phyloP scores from a whole-genome alignment of 192 early-diverging fungal species.

The Rhizophlyctis rosea region DNA sequence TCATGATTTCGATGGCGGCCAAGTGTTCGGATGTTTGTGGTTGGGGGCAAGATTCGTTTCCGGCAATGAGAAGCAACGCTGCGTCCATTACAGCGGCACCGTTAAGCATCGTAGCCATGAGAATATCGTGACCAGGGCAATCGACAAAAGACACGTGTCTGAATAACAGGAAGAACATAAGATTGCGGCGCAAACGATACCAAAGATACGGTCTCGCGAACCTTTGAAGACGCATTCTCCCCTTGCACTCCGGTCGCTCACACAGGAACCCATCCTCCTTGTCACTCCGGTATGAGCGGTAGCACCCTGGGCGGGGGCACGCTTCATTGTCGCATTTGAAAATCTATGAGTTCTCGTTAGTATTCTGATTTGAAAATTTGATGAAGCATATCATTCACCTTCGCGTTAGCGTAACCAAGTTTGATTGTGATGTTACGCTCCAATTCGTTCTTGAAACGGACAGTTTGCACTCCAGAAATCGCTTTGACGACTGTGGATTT shows the following conservation, averaged over 20 bases:
- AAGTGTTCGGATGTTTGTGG: conserved; percentile 98
- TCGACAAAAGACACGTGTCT: conserved; percentile 98
- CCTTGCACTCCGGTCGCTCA: conserved; percentile 79
- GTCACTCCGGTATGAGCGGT: conserved; percentile 78
- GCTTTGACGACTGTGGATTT: conserved; percentile 99
- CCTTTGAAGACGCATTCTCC: conserved; percentile 80
- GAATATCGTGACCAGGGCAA: conserved; percentile 99
- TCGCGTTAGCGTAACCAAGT: conserved; percentile 98
- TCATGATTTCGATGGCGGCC: conserved; percentile 99
- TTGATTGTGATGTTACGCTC: conserved; percentile 99
- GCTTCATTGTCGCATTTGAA: conserved; percentile 94
- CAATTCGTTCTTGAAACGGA: conserved; percentile 96
- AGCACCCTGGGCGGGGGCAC: conserved; percentile 96
- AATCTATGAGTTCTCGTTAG: conserved; percentile 73
- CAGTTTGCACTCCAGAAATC: conserved; percentile 96
- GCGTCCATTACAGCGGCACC: conserved; percentile 98
- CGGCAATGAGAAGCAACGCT: conserved; percentile 93
- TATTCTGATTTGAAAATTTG: conserved; percentile 4
- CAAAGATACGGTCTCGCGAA: conserved; percentile 24
- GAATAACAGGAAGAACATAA: conserved; percentile 6
- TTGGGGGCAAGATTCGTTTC: conserved; percentile 98
- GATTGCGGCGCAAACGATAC: conserved; percentile 6
- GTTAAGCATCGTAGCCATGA: conserved; percentile 99
- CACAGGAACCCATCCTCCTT: conserved; percentile 87
- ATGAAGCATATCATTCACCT: conserved; percentile 46